Conservation (phyloP, 1,284 basidiomycete genomes). For the Taiwanofungus camphoratus region DNA sequence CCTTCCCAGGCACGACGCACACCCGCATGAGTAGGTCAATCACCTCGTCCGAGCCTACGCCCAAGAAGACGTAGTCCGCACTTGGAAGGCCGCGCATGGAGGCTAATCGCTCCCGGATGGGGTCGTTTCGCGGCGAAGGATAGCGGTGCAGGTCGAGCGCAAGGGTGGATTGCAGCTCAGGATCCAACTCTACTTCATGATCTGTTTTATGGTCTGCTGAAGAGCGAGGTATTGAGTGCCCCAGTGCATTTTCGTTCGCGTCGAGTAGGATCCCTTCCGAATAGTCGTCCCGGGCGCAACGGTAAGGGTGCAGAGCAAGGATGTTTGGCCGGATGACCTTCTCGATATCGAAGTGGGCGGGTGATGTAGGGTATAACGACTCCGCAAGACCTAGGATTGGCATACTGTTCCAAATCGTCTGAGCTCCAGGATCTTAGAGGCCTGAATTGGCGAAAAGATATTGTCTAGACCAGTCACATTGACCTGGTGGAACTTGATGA, state of each 20-base stretch:
- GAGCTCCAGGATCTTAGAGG: too few relatives aligned
- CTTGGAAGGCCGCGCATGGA: slow-evolving; percentile 62
- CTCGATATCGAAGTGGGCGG: slow-evolving; percentile 79
- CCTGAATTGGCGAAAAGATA: too few relatives aligned
- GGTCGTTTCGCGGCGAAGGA: slow-evolving; percentile 78
- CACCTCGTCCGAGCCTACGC: slow-evolving; percentile 96
- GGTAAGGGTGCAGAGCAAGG: slow-evolving; percentile 86
- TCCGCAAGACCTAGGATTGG: slow-evolving; percentile 40
- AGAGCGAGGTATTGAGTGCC: slow-evolving; percentile 66
- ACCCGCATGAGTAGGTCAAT: slow-evolving; percentile 94
- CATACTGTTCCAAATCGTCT: too few relatives aligned
- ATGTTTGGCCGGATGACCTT: slow-evolving; percentile 91
- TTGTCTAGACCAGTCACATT: too few relatives aligned
- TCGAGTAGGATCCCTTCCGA: slow-evolving; percentile 91
- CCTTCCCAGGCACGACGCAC: slow-evolving; percentile 75
- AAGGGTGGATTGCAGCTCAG: slow-evolving; percentile 31
- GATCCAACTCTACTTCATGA: slow-evolving; percentile 25
- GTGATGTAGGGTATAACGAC: slow-evolving; percentile 41
- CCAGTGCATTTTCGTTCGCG: slow-evolving; percentile 95
- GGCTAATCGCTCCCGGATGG: slow-evolving; percentile 77
- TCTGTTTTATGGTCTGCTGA: slow-evolving; percentile 10
- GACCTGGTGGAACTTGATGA: too few relatives aligned
- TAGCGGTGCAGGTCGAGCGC: slow-evolving; percentile 74
- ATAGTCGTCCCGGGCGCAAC: slow-evolving; percentile 97
- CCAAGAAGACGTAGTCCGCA: slow-evolving; percentile 81